Evolutionary conservation across 2,329 filamentous ascomycete genomes (phyloP).

Genomic region (Rachicladosporium sp.): DNA sequence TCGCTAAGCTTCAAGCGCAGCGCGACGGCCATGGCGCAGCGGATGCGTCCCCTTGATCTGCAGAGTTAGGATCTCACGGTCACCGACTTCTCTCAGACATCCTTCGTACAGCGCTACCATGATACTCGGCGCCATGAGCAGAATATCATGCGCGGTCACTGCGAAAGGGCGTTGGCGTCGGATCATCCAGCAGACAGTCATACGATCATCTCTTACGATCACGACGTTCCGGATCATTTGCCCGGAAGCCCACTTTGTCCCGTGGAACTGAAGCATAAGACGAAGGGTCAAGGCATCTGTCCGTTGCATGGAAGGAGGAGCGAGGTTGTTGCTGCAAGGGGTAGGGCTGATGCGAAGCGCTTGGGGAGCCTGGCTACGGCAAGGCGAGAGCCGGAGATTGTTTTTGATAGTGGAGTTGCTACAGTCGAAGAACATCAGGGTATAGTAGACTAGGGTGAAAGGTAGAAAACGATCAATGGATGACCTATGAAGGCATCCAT

Average conservation of each 20-base stretch:
- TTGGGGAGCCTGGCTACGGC: neutral
- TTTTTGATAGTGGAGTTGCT: conserved; percentile 8
- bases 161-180: conserved; percentile 15
- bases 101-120: conserved; percentile 19
- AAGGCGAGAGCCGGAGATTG: conserved; percentile 8
- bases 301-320: conserved; percentile 25
- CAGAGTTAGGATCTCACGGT: conserved; percentile 11
- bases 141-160: conserved; percentile 13
- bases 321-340: conserved; percentile 3
- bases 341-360: conserved; percentile 2
- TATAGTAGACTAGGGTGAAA: too few species aligned
- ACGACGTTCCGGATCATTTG: conserved; percentile 32
- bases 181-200: conserved; percentile 14
- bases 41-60: conserved; percentile 5
- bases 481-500: too few species aligned
- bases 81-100: conserved; percentile 20
- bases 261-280: conserved; percentile 24
- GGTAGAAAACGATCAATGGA: too few species aligned
- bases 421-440: too few species aligned
- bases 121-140: conserved; percentile 15
- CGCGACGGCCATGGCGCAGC: neutral
- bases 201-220: conserved; percentile 18
- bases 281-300: conserved; percentile 26
- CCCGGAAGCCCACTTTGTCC: conserved; percentile 32
- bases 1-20: neutral